phyloP scores from a whole-genome alignment of 1,284 basidiomycete species.

The Malassezia vespertilionis region DNA sequence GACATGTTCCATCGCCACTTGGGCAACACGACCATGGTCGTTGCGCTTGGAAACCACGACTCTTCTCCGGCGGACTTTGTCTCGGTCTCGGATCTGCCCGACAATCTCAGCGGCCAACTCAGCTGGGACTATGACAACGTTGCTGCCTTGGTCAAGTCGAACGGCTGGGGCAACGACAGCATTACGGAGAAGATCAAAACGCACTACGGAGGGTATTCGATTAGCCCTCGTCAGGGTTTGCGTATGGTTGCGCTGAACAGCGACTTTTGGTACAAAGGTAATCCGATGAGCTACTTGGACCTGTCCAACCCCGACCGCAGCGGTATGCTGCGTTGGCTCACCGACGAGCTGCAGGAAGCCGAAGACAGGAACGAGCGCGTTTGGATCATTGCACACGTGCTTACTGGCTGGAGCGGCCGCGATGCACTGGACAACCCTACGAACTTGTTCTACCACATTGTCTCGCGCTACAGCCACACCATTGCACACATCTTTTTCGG shows the following conservation, averaged over 20 bases:
- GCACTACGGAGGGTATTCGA: constrained; percentile 66
- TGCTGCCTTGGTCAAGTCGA: constrained; percentile 27
- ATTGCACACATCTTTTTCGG: constrained; percentile 71
- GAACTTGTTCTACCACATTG: constrained; percentile 51
- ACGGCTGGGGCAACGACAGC: constrained; percentile 60
- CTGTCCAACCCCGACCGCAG: constrained; percentile 60
- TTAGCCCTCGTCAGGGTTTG: constrained; percentile 59
- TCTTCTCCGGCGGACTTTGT: constrained; percentile 34
- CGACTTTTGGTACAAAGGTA: constrained; percentile 50
- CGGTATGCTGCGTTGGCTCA: constrained; percentile 66
- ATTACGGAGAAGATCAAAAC: constrained; percentile 56
- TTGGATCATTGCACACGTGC: constrained; percentile 69
- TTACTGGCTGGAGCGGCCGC: constrained; percentile 59
- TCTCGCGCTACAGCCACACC: constrained; percentile 66
- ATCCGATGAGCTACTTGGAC: constrained; percentile 68
- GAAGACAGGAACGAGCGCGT: constrained; percentile 49
- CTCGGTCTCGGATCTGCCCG: constrained; percentile 28
- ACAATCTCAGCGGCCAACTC: constrained; percentile 30
- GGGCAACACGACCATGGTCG: constrained; percentile 36
- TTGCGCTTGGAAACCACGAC: constrained; percentile 46
- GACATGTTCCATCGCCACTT: constrained; percentile 30
- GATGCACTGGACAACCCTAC: constrained; percentile 53
- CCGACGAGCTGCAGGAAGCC: constrained; percentile 60
- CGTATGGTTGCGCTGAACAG: constrained; percentile 67
- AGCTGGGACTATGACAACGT: constrained; percentile 45